Evolutionary conservation across 345 rosid species (phyloP).

Genomic region (Populus alba): DNA sequence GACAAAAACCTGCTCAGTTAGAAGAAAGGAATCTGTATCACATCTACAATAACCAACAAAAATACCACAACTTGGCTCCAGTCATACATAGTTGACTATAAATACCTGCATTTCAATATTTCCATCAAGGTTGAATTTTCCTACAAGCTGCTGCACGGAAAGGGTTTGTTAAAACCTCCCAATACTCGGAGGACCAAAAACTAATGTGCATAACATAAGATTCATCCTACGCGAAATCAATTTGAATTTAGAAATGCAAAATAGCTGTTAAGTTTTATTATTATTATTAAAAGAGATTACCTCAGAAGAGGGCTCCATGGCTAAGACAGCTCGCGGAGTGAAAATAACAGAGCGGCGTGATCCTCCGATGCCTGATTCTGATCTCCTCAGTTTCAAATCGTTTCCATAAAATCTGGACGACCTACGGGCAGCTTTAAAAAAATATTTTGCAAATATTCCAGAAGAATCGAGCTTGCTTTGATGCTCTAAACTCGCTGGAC

Average conservation of each 20-base stretch:
- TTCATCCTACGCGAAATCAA: too few relatives aligned
- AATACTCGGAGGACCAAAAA: conserved; percentile 9
- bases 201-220: too few relatives aligned
- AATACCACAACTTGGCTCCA: conserved; percentile 2
- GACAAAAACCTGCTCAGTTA: conserved; percentile 59
- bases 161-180: conserved; percentile 23
- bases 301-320: conserved; percentile 70
- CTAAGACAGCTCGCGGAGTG: conserved; percentile 62
- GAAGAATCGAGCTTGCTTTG: conserved; percentile 54
- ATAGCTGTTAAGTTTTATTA: too few relatives aligned
- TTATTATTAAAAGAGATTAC: conserved; percentile 25
- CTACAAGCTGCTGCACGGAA: conserved; percentile 51
- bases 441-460: conserved; percentile 43
- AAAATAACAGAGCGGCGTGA: conserved; percentile 32
- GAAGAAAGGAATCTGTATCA: not conserved
- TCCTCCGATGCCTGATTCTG: conserved; percentile 29
- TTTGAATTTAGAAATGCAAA: too few relatives aligned
- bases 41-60: conserved; percentile 4
- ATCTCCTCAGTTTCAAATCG: conserved; percentile 36
- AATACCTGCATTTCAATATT: conserved; percentile 77
- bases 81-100: not conserved
- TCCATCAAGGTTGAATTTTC: conserved; percentile 76
- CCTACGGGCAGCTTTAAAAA: conserved; percentile 45
- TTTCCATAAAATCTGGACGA: conserved; percentile 45
- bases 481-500: conserved; percentile 53